These are phyloP conservation scores for Pseudoperonospora humuli DNA, from an alignment of 352 stramenopile species.

Conservation along the genomic window DNA sequence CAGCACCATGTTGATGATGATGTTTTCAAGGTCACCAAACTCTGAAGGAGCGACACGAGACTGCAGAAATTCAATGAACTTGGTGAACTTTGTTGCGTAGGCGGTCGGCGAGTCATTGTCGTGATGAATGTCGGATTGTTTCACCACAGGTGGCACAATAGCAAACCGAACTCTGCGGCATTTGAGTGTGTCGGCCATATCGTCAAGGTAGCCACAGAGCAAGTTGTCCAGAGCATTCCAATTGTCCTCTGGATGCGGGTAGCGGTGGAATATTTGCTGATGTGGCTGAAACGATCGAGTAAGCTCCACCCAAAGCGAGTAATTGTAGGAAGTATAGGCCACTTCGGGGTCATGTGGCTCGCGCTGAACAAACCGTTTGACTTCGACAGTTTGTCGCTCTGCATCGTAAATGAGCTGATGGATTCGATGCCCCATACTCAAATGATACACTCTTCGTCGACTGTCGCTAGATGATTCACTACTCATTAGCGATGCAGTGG, in stretches of 20 bases:
- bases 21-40: constrained; percentile 41
- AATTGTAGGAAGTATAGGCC: constrained; percentile 51
- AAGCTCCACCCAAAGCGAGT: constrained; percentile 59
- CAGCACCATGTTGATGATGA: constrained; percentile 34
- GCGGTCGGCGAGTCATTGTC: constrained; percentile 10
- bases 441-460: constrained; percentile 38
- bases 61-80: constrained; percentile 62
- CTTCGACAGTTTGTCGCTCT: constrained; percentile 64
- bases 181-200: constrained; percentile 67
- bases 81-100: constrained; percentile 46
- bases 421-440: constrained; percentile 78
- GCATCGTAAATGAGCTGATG: constrained; percentile 76
- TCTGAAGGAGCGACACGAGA: constrained; percentile 42
- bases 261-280: constrained; percentile 65
- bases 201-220: constrained; percentile 65
- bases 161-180: constrained; percentile 65
- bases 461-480: constrained; percentile 13
- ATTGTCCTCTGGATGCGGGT: constrained; percentile 62
- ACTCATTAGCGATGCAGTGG: constrained; percentile 21
- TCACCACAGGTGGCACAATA: constrained; percentile 35
- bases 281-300: constrained; percentile 64
- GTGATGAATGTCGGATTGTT: background rate
- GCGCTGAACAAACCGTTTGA: constrained; percentile 66
- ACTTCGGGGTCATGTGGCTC: constrained; percentile 23
- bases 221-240: constrained; percentile 76